Evolutionary conservation across 2,329 filamentous ascomycete genomes (phyloP), one percentile per base, ranked within the genome.

Genomic region (Colletotrichum lupini): DNA sequence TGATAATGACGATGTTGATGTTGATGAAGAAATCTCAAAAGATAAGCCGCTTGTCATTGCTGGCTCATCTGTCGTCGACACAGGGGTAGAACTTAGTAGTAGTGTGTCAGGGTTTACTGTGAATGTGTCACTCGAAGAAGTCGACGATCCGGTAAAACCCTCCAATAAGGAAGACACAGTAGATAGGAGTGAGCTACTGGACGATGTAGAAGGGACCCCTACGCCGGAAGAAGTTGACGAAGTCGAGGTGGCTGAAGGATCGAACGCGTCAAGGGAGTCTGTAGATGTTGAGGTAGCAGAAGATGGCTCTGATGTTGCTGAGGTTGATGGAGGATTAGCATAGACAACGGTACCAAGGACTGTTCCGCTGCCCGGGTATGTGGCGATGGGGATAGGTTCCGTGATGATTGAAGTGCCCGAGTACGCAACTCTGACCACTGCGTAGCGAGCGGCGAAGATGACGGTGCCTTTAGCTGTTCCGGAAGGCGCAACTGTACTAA

Each of bases 301-400:
- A n/a, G 42, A 49, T 49, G 19, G 5, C 42, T 9, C 42, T n/a
- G 42, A 49, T 22, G 42, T 49, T 49, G 42, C 42, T 22, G 19
- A 22, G 19, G 16, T 24, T 19, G 32, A 19, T 5, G 60, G 46
- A 35, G 60, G 60, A 16, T 63, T 26, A 11, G 60, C 60, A 26
- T 53, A 63, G 4, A 75, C 24, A 11, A 76, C 57, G 1, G 75
- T 75, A 8, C 74, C 73, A 1, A 66, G 61, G 0, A 16, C 56
- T 5, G 72, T 67, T 2, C 65, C 64, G 30, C 60, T 67, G 52
- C 68, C 71, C 2, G 63, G 58, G 12, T 72, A 63, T n/a, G 74
- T 75, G 2, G 69, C 19, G 24, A 72, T 26, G 2, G 66, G 58
- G 2, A 67, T 72, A 1, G 69, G 65, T 5, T 28, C 59, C 1